phyloP scores from a whole-genome alignment of 805 yeast species.

The Ogataea philodendri region DNA sequence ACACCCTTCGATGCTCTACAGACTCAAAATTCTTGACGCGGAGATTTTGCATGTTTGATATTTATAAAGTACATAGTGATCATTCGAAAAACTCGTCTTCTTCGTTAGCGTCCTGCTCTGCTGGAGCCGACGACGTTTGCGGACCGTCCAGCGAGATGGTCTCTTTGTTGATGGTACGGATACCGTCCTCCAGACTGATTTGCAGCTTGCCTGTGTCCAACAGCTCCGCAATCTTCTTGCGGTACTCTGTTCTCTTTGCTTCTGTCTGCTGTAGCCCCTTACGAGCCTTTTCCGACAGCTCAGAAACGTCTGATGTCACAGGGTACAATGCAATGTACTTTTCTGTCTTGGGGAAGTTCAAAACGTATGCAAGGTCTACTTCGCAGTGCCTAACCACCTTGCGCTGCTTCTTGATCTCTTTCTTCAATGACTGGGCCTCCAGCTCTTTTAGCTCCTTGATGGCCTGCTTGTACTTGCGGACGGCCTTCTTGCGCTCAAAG shows the following conservation, averaged over 20 bases:
- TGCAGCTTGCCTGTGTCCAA: slow-evolving; percentile 56
- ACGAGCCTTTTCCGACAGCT: slow-evolving; percentile 38
- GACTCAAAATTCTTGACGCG: slow-evolving; percentile 44
- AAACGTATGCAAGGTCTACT: slow-evolving; percentile 70
- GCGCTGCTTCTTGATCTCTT: slow-evolving; percentile 38
- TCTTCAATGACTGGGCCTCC: slow-evolving; percentile 28
- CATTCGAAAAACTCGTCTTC: slow-evolving; percentile 38
- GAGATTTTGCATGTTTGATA: slow-evolving; percentile 22
- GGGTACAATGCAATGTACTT: slow-evolving; percentile 83
- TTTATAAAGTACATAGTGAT: slow-evolving; percentile 4
- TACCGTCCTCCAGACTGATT: slow-evolving; percentile 45
- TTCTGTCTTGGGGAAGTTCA: slow-evolving; percentile 72
- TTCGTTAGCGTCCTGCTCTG: slow-evolving; percentile 15
- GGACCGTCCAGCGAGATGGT: slow-evolving; percentile 14
- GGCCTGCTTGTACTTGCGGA: slow-evolving; percentile 62
- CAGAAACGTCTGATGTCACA: slow-evolving; percentile 31
- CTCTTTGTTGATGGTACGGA: slow-evolving; percentile 23
- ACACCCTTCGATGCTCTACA: slow-evolving; percentile 32
- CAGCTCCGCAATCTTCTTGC: slow-evolving; percentile 50
- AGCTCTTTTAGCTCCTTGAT: slow-evolving; percentile 38
- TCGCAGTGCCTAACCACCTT: slow-evolving; percentile 55
- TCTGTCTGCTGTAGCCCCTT: slow-evolving; percentile 46
- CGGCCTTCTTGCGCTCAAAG: slow-evolving; percentile 84
- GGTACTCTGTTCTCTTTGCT: slow-evolving; percentile 42
- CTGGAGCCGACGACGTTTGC: not conserved